A percentile compares a stretch with the other conserved stretches of the same genome.
phyloP scores from a whole-genome alignment of 139 green algal species.

The Chlamydomonas eustigma region DNA sequence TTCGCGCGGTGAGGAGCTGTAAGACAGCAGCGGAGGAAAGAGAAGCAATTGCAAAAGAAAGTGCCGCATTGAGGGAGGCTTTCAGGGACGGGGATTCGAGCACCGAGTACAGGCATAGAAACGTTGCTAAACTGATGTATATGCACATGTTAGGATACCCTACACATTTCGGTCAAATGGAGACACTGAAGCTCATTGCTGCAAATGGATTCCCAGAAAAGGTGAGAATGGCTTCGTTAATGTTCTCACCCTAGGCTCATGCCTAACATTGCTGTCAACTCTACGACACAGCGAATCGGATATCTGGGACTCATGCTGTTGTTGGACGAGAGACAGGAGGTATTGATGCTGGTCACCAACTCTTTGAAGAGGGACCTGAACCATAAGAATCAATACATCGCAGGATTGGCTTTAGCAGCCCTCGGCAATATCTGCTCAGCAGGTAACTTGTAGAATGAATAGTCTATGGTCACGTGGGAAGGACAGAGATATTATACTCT shows the following conservation, averaged over 20 bases:
- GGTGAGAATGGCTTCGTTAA: slow-evolving; percentile 35
- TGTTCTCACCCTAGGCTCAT: background rate
- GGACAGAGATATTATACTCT: too few relatives aligned
- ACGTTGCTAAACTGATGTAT: slow-evolving; percentile 99
- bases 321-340: slow-evolving; percentile 96
- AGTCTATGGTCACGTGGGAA: too few relatives aligned
- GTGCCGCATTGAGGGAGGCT: slow-evolving; percentile 81
- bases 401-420: slow-evolving; percentile 87
- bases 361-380: slow-evolving; percentile 94
- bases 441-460: too few relatives aligned
- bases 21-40: slow-evolving; percentile 98
- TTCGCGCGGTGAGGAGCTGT: slow-evolving; percentile 72
- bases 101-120: slow-evolving; percentile 67
- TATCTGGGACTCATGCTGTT: slow-evolving; percentile 98
- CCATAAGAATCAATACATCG: slow-evolving; percentile 80
- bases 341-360: slow-evolving; percentile 99
- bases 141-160: slow-evolving; percentile 99
- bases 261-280: background rate
- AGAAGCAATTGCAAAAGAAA: slow-evolving; percentile 93
- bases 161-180: slow-evolving; percentile 99
- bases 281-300: slow-evolving; percentile 84
- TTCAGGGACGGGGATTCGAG: slow-evolving; percentile 75
- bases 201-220: slow-evolving; percentile 81
- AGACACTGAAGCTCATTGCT: slow-evolving; percentile 96
- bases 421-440: slow-evolving; percentile 95